Evolutionary conservation across 768 basidiomycete genomes (phyloP), one percentile per base, ranked within the genome.

Genomic region (Lactifluus subvellereus): DNA sequence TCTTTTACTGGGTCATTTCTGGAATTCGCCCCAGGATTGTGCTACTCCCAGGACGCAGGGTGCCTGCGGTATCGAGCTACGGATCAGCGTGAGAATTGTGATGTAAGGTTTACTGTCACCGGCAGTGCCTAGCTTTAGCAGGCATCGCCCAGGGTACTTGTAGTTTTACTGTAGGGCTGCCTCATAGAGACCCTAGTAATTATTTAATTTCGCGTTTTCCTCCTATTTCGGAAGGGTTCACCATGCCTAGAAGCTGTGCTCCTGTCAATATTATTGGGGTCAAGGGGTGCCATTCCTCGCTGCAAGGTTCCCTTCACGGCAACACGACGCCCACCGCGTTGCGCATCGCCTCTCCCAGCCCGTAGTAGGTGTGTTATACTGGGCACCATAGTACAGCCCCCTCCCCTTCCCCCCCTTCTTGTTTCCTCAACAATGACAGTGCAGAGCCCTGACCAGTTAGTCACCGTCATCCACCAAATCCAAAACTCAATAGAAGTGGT

Each of bases 381-480:
- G 16, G 47, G 22, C 48, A 51, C 54, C 48, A 27, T 22, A 48
- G 47, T 56, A 27, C 54, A 38, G 27, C 27, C 27, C 18, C 33
- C 16, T 37, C 18, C 32, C 1, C 57, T 37, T 50, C 22, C 14
- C 63, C 35, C 32, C 33, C 32, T 50, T 22, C 49, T 13, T 18
- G 47, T 37, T 50, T 55, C 53, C 30, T 43, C 59, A 27, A 51
- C 62, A 42, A 64, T 64, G 59, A 64, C 59, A 3, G 40, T 56
- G 54, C 59, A 53, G 43, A 59, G 33, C 54, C 27, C 30, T 47
- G 63, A 64, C 22, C 58, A 64, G 54, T 54, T 60, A n/a, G 48
- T 56, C n/a, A 51, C 63, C 14, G n/a, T 30, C 38, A 55, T 64
- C 54, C 33, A 60, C 32, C 47, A 54, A 38, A 40, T 64, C 1